A percentile compares a stretch with the other conserved stretches of the same genome.
These are phyloP conservation scores for Iberis amara DNA, from an alignment of 441 rosid genomes.

Conservation along the genomic window DNA sequence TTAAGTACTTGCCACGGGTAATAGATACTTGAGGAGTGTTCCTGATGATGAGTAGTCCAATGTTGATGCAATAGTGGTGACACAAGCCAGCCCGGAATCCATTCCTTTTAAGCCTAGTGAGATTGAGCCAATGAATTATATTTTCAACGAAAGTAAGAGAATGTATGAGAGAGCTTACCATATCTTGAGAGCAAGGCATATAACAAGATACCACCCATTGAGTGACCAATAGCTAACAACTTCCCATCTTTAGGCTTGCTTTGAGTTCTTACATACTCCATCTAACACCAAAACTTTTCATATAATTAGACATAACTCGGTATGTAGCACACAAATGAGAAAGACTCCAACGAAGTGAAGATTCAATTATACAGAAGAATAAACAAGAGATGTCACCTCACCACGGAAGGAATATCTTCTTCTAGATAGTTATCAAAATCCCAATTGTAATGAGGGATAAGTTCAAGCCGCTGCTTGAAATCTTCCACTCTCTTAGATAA, in stretches of 20 bases:
- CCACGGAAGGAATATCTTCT: conserved; percentile 90
- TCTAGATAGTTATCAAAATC: conserved; percentile 81
- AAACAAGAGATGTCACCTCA: conserved; percentile 58
- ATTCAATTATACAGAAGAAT: neutral
- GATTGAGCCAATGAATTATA: neutral
- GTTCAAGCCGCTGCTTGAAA: conserved; percentile 50
- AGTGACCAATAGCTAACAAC: conserved; percentile 79
- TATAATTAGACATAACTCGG: neutral
- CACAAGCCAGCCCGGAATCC: conserved; percentile 55
- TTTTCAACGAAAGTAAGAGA: neutral
- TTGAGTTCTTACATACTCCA: conserved; percentile 61
- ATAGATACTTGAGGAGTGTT: conserved; percentile 59
- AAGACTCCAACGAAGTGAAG: neutral
- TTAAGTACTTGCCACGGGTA: conserved; percentile 62
- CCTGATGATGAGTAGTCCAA: conserved; percentile 72
- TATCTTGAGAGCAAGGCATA: conserved; percentile 71
- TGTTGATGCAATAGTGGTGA: conserved; percentile 68
- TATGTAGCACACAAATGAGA: neutral
- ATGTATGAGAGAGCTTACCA: conserved; percentile 37
- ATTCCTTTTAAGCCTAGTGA: conserved; percentile 59
- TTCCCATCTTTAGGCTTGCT: conserved; percentile 65
- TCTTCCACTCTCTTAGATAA: conserved; percentile 43
- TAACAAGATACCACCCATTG: conserved; percentile 92
- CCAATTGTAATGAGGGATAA: conserved; percentile 64
- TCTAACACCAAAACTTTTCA: conserved; percentile 35